Evolutionary conservation across 2,329 filamentous ascomycete genomes (phyloP).

Genomic region (Hawksworthiomyces lignivorus): DNA sequence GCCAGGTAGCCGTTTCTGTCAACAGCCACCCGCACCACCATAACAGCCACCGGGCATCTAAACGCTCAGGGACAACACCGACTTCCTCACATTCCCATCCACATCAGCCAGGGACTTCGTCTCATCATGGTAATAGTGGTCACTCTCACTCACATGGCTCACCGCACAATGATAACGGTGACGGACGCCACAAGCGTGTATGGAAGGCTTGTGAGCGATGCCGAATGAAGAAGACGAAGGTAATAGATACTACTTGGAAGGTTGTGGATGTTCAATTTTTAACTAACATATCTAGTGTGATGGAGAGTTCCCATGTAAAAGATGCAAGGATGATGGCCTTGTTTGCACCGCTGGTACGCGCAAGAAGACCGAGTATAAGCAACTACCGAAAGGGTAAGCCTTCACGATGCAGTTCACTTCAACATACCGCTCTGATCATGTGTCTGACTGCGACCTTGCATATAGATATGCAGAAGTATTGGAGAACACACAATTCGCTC

Average conservation of each 20-base stretch:
- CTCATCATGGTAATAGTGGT: slow-evolving; percentile 10
- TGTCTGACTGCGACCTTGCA: neutral
- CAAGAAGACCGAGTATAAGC: slow-evolving; percentile 64
- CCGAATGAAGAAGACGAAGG: slow-evolving; percentile 65
- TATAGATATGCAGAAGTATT: slow-evolving; percentile 55
- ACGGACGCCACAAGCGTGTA: slow-evolving; percentile 55
- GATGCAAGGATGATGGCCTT: slow-evolving; percentile 58
- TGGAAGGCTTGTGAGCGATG: slow-evolving; percentile 62
- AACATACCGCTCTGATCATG: neutral
- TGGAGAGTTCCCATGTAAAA: slow-evolving; percentile 58
- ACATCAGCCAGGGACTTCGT: neutral
- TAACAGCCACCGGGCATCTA: slow-evolving; percentile 38
- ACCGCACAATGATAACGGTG: slow-evolving; percentile 33
- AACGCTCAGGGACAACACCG: slow-evolving; percentile 32
- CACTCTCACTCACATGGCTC: slow-evolving; percentile 20
- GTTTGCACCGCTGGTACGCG: slow-evolving; percentile 56
- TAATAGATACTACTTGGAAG: no score
- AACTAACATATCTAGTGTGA: slow-evolving; percentile 41
- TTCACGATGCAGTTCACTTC: neutral
- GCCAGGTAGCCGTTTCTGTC: no score
- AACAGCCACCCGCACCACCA: slow-evolving; percentile 12
- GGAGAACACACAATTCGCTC: slow-evolving; percentile 57
- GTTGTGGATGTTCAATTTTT: slow-evolving; percentile 1
- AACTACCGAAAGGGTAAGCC: slow-evolving; percentile 52
- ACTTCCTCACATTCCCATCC: no score